Base-by-base conservation (phyloP, 139 green algal genomes). In the Nannochloris sp. region DNA sequence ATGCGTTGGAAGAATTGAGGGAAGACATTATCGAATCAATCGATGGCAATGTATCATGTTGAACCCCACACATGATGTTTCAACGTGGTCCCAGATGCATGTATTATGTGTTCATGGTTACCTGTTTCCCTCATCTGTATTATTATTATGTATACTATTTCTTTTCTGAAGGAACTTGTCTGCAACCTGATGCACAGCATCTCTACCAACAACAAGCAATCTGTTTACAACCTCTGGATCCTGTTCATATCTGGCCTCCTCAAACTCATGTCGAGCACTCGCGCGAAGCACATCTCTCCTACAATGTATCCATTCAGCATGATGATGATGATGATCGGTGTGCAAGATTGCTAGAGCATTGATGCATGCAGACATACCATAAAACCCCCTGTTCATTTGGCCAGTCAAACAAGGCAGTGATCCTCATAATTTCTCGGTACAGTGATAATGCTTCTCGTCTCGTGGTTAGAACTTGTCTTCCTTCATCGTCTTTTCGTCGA, bases 241-340 rank as follows among this genome's bases (percentile, higher is more conserved):
- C 5, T 49, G 34, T 23, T 79, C 68, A 43, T 62, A 59, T 25
- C 76, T 58, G 1, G 74, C 68, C 23, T 64, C 56, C 23, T 83
- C 76, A 73, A 70, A 83, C 43, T 83, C 76, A 14, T 75, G 34
- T 18, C 76, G 67, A 21, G 76, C 74, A 57, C 69, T 79, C 37
- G 75, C 27, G 14, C 76, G 64, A 18, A 83, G 36, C 12, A 78
- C 50, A 36, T 83, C 76, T 5, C 76, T 53, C 75, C 75, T 82
- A 62, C 21, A 68, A 29, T 29, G 3, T 29, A 29, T 0, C 27
- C 27, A 29, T 29, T 29, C 4, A 7, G 27, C 4, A 29, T 29
- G 27, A 29, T 29, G 24, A 27, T 29, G 24, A 27, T 27, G 27
- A 5, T 29, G 27, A 29, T 29, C 27, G 4, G 27, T 29, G 27